These are phyloP conservation scores for Athelia sp. DNA, from an alignment of 1,284 basidiomycete genomes.

Conservation along the genomic window DNA sequence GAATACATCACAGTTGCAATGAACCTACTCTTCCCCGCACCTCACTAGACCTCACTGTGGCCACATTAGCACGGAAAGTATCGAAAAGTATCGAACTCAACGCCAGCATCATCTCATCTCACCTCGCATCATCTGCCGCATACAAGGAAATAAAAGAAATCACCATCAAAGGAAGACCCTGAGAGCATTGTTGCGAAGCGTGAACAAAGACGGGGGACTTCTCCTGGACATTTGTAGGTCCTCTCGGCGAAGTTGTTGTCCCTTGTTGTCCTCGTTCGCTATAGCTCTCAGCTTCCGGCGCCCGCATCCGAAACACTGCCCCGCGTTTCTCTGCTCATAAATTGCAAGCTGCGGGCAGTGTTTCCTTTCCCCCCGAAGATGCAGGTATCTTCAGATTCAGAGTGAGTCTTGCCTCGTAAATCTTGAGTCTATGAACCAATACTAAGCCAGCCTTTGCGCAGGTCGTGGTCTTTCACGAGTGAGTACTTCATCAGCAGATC, in stretches of 20 bases:
- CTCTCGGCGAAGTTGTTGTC: background rate
- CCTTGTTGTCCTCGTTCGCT: background rate
- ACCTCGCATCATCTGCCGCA: no score
- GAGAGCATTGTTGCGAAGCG: no score
- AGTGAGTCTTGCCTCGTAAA: background rate
- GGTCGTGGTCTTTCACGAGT: conserved; percentile 1
- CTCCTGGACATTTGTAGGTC: background rate
- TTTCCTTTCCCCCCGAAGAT: background rate
- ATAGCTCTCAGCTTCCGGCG: background rate
- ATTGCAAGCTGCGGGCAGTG: no score
- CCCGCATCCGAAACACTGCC: background rate
- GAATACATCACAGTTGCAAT: no score
- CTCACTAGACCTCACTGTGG: no score
- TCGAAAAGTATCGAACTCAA: no score
- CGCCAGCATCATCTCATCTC: no score
- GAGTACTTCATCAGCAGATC: background rate
- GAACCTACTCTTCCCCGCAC: no score
- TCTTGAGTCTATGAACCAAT: background rate
- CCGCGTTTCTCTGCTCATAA: background rate
- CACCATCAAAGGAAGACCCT: no score
- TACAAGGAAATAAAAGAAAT: no score
- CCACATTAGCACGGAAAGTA: no score
- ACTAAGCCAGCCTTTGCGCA: background rate
- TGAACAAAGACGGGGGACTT: background rate
- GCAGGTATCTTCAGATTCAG: background rate